Conservation (phyloP, 73 alveolate species). For the Tetrahymena thermophila region DNA sequence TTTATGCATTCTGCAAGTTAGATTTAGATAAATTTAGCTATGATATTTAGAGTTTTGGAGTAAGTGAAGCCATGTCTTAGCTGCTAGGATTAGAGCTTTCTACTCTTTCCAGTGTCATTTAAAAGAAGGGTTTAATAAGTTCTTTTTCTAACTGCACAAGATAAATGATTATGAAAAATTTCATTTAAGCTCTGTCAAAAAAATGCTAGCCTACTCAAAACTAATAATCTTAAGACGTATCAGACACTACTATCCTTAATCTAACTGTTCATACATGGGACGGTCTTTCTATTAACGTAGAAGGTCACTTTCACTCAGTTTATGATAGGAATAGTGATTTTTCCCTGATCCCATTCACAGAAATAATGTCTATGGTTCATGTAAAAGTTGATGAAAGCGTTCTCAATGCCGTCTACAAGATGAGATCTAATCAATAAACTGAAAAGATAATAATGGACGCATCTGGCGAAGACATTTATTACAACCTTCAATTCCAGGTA, state of each 20-base stretch:
- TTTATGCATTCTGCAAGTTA: background rate
- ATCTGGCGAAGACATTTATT: background rate
- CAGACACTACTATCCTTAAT: background rate
- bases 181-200: background rate
- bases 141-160: background rate
- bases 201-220: background rate
- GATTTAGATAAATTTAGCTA: background rate
- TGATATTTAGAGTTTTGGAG: background rate
- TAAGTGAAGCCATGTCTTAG: background rate
- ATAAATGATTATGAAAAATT: background rate
- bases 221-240: background rate
- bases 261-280: background rate
- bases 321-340: background rate
- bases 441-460: background rate
- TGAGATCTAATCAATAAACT: background rate
- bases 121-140: background rate
- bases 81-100: background rate
- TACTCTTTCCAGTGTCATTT: background rate
- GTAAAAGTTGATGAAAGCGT: background rate
- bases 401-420: background rate
- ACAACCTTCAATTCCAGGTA: background rate
- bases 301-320: background rate
- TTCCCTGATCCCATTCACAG: background rate
- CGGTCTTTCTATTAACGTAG: background rate
- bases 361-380: background rate